Base-by-base conservation (phyloP, 2,329 filamentous ascomycete genomes). In the Chaetomium strumarium region DNA sequence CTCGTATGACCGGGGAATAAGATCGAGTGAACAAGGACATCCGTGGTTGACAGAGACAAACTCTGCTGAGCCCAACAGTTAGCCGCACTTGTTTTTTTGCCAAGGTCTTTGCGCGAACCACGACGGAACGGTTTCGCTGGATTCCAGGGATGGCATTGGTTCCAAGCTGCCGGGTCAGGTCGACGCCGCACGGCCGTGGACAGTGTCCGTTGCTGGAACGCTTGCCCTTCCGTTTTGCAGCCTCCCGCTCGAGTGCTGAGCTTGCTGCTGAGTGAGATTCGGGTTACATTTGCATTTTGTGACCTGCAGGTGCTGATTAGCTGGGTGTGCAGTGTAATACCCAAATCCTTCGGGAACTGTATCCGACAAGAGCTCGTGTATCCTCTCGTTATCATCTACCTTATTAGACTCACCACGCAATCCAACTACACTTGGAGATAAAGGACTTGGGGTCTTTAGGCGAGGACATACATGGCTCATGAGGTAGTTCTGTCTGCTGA, bases 81-180 rank as follows among this genome's bases (percentile, higher is more conserved):
- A n/a, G 14, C 12, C n/a, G 4, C 12, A 8, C 34, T 3, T 4
- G 12, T 36, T 36, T 14, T 14, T 14, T n/a, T 37, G 34, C 36
- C 52, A 49, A 49, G 41, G 30, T 12, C 33, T 45, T 17, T 49
- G 45, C 7, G 13, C 29, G 31, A n/a, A 33, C 30, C 33, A 40
- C 31, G 41, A 31, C 17, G 33, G 30, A 53, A 38, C 31, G 47
- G 54, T 20, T 51, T 42, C 33, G 40, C 46, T 46, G 44, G 46
- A 46, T 14, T 33, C 14, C 19, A n/a, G 17, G n/a, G 20, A 33
- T 24, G 24, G 11, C 46, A 33, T 29, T 47, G 52, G 57, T 58
- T 52, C 57, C 57, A 55, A 55, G 50, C 57, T 55, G 52, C 52
- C 48, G 57, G 57, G 56, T 58, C 54, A 17, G 12, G 46, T 30